Evolutionary conservation across 2,329 filamentous ascomycete genomes (phyloP).

Genomic region (Aspergillus proliferans): DNA sequence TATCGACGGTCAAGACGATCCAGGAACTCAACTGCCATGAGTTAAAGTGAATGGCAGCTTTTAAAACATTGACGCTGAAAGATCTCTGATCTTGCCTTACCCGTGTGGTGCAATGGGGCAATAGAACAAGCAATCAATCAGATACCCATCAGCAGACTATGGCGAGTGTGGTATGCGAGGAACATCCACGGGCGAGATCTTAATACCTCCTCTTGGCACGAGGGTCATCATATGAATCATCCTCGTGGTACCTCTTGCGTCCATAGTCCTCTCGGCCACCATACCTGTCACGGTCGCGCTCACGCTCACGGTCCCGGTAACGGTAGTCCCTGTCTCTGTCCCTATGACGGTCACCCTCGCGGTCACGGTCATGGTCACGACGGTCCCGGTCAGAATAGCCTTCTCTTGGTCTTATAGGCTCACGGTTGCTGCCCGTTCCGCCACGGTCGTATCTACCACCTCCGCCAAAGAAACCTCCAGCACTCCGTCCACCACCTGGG

Average conservation of each 20-base stretch:
- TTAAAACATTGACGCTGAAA: slow-evolving; percentile 1
- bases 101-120: slow-evolving; percentile 24
- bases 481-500: slow-evolving; percentile 50
- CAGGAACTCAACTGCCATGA: slow-evolving; percentile 14
- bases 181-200: slow-evolving; percentile 11
- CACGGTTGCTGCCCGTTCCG: slow-evolving; percentile 71
- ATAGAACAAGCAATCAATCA: slow-evolving; percentile 23
- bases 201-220: slow-evolving; percentile 57
- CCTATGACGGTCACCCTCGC: slow-evolving; percentile 50
- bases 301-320: slow-evolving; percentile 36
- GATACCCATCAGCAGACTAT: slow-evolving; percentile 42
- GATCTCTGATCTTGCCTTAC: slow-evolving; percentile 24
- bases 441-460: slow-evolving; percentile 48
- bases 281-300: slow-evolving; percentile 46
- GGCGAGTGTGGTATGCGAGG: slow-evolving; percentile 14
- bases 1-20: not conserved
- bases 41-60: slow-evolving; percentile 7
- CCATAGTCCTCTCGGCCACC: slow-evolving; percentile 48
- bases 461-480: slow-evolving; percentile 43
- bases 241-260: slow-evolving; percentile 68
- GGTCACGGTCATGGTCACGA: slow-evolving; percentile 37
- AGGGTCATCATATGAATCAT: slow-evolving; percentile 71
- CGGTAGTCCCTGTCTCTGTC: slow-evolving; percentile 53
- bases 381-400: slow-evolving; percentile 47
- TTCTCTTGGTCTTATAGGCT: slow-evolving; percentile 68